Evolutionary conservation across 352 stramenopile species (phyloP), one percentile per base, ranked within the genome.

Genomic region (Globisporangium takayamanum): DNA sequence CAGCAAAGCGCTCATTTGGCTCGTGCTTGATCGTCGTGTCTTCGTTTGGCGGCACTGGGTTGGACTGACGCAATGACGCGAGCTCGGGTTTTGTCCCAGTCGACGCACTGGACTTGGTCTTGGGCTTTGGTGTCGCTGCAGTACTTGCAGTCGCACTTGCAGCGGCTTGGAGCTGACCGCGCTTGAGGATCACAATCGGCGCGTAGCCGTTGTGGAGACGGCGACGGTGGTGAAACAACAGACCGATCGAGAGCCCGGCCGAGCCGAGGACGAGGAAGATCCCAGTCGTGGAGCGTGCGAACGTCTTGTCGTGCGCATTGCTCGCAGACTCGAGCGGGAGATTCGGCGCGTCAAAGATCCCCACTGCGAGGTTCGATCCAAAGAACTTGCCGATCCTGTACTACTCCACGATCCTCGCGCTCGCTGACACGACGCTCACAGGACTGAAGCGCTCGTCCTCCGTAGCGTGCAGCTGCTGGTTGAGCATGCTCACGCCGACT

Each of bases 351-450:
- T 81, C 72, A 39, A 87, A 88, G 52, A 89, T 85, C 5, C 73
- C 80, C 26, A 85, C 78, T 7, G 75, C 80, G 26, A 87, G 64
- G 46, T 85, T 79, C 51, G 66, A 88, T 18, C 76, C 77, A 55
- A 77, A 88, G 58, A 85, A 87, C 20, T 85, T 58, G 14, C 76
- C 80, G 2, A 47, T 77, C 33, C 73, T 70, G 67, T 87, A 88
- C 57, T 85, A 63, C 45, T 72, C 54, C 20, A 84, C 72, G 57
- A 89, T 85, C 55, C 84, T 63, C 2, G 57, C 56, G 3, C 72
- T 88, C n/a, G 80, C 80, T 26, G 80, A 88, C 18, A 88, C 66
- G 53, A 91, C 52, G 57, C 71, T 86, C 44, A 89, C 78, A 5
- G 76, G 71, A 45, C 76, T 69, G 46, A 80, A 74, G 25, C 44